These are phyloP conservation scores for Pyrenophora teres DNA, from an alignment of 2,329 filamentous ascomycete genomes.

Conservation along the genomic window DNA sequence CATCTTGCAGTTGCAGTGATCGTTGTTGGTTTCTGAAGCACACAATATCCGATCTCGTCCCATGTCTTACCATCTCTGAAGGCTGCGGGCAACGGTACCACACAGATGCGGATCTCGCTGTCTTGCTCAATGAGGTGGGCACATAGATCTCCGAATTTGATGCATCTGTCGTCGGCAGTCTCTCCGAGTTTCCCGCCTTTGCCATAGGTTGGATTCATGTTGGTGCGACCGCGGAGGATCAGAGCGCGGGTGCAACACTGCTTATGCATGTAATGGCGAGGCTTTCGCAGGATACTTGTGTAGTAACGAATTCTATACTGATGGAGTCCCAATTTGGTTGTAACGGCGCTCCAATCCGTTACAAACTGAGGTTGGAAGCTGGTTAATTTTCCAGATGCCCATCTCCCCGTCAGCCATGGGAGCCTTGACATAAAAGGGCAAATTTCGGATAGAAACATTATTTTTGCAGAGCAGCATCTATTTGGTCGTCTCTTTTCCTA, in stretches of 20 bases:
- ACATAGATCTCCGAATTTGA: neutral
- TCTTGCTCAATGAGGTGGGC: neutral
- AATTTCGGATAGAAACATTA: too few species aligned
- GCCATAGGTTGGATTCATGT: too few species aligned
- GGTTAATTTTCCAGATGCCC: too few species aligned
- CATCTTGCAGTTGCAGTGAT: neutral
- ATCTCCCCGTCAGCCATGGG: too few species aligned
- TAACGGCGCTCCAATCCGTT: too few species aligned
- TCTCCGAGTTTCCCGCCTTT: rapidly evolving
- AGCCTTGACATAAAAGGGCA: too few species aligned
- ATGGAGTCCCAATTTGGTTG: too few species aligned
- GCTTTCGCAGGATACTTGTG: neutral
- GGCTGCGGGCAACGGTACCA: neutral
- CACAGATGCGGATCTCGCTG: neutral
- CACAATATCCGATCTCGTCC: neutral
- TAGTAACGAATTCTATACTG: too few species aligned
- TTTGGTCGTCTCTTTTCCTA: too few species aligned
- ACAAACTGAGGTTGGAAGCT: too few species aligned
- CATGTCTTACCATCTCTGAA: neutral
- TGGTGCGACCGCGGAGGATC: too few species aligned
- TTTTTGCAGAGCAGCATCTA: too few species aligned
- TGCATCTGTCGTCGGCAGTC: neutral
- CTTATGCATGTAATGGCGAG: rapidly evolving
- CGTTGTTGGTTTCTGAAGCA: neutral
- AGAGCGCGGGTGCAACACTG: neutral